These are phyloP conservation scores for Suhomyces terraborum DNA, from an alignment of 1,139 yeast species.

Conservation along the genomic window DNA sequence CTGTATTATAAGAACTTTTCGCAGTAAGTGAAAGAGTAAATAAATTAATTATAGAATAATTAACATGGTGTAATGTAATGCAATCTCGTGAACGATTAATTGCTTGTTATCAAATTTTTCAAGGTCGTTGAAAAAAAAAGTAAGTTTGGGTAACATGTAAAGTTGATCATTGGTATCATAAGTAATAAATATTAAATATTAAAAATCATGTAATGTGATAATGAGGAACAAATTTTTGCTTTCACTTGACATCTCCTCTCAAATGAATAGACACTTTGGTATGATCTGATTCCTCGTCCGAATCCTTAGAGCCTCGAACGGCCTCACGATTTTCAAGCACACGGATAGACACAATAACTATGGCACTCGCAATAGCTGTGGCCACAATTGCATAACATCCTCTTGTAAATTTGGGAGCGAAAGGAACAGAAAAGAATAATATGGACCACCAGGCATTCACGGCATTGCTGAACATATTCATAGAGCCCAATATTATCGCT, in stretches of 20 bases:
- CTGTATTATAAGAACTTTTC: not conserved
- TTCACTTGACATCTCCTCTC: no score
- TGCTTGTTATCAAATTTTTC: no score
- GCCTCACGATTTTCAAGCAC: not conserved
- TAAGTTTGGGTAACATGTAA: no score
- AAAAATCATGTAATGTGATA: no score
- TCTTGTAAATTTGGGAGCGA: constrained; percentile 50
- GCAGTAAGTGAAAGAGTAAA: not conserved
- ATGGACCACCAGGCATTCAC: constrained; percentile 67
- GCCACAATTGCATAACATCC: constrained; percentile 62
- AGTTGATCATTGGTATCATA: no score
- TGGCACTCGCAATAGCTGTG: constrained; percentile 38
- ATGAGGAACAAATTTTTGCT: no score
- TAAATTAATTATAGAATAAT: not conserved
- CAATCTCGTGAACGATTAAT: no score
- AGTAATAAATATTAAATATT: no score
- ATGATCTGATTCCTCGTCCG: not conserved
- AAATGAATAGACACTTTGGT: not conserved
- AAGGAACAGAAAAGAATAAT: constrained; percentile 50
- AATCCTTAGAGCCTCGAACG: not conserved
- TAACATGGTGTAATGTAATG: not conserved
- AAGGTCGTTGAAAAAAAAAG: no score
- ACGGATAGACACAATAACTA: constrained; percentile 23
- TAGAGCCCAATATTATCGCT: constrained; percentile 59
- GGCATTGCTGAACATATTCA: constrained; percentile 65